Evolutionary conservation across 192 early-diverging fungal genomes (phyloP).

Genomic region (Polychytrium aggregatum): DNA sequence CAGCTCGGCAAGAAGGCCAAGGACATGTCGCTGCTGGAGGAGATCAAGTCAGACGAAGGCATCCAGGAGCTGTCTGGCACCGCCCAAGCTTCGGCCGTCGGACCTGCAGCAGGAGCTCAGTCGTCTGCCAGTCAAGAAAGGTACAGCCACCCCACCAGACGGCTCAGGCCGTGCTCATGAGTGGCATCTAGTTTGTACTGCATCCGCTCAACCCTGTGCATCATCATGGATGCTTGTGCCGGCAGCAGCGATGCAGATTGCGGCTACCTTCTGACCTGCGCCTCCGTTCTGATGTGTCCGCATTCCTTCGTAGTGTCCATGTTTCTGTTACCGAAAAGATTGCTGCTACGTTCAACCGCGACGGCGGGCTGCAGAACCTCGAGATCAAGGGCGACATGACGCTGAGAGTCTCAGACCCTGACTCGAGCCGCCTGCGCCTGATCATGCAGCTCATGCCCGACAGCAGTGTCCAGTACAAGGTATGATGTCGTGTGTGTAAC

Average conservation of each 20-base stretch:
- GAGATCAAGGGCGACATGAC: conserved; percentile 90
- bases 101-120: too few relatives aligned
- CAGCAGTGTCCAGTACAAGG: conserved; percentile 71
- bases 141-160: conserved; percentile 9
- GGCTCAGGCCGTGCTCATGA: too few relatives aligned
- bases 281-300: too few relatives aligned
- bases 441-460: conserved; percentile 47
- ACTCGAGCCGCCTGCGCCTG: conserved; percentile 50
- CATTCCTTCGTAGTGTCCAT: conserved; percentile 55
- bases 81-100: too few relatives aligned
- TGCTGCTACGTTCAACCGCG: conserved; percentile 66
- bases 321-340: conserved; percentile 82
- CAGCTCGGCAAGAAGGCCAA: conserved; percentile 86
- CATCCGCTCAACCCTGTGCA: too few relatives aligned
- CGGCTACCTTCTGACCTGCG: too few relatives aligned
- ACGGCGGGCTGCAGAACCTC: conserved; percentile 84
- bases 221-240: background rate
- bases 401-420: conserved; percentile 64
- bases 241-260: background rate
- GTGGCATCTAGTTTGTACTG: too few relatives aligned
- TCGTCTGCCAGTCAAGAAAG: conserved; percentile 22
- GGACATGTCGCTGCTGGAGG: conserved; percentile 65
- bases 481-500: conserved; percentile 4
- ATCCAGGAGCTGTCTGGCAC: conserved; percentile 27
- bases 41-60: conserved; percentile 74